Evolutionary conservation across 1,139 yeast species (phyloP).

Genomic region (Protomyces inouyei): DNA sequence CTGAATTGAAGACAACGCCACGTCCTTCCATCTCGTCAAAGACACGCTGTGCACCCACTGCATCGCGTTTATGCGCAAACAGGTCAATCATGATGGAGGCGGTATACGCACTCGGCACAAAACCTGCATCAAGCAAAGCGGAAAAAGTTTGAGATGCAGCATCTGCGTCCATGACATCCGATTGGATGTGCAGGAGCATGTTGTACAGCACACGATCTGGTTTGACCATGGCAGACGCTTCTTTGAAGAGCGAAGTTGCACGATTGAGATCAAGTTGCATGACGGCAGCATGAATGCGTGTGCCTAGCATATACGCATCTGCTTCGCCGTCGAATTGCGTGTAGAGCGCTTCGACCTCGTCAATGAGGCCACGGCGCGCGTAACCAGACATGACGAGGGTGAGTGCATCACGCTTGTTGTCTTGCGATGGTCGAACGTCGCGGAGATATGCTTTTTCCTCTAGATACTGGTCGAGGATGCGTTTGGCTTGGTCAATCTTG

Average conservation of each 20-base stretch:
- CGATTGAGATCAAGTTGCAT: slow-evolving; percentile 5
- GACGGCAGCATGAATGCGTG: slow-evolving; percentile 11
- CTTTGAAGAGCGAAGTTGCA: background rate
- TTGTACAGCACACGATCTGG: slow-evolving; percentile 18
- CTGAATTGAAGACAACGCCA: slow-evolving; percentile 10
- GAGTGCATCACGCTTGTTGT: background rate
- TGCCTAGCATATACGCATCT: slow-evolving; percentile 11
- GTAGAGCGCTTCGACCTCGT: slow-evolving; percentile 5
- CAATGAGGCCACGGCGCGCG: slow-evolving; percentile 11
- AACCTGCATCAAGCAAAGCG: slow-evolving; percentile 6
- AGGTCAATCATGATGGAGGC: slow-evolving; percentile 19
- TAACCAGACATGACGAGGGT: slow-evolving; percentile 4
- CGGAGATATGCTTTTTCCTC: background rate
- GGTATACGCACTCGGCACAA: background rate
- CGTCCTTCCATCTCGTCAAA: slow-evolving; percentile 2
- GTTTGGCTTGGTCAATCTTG: background rate
- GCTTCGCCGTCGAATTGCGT: slow-evolving; percentile 7
- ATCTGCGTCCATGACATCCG: slow-evolving; percentile 3
- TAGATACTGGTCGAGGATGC: background rate
- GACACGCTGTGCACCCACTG: slow-evolving; percentile 10
- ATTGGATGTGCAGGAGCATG: slow-evolving; percentile 9
- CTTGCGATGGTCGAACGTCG: background rate
- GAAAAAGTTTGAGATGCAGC: background rate
- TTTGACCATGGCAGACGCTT: background rate
- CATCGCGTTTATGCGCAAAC: slow-evolving; percentile 14